Conservation (phyloP, 148 eudicot genomes). For the Cornus suecica region DNA sequence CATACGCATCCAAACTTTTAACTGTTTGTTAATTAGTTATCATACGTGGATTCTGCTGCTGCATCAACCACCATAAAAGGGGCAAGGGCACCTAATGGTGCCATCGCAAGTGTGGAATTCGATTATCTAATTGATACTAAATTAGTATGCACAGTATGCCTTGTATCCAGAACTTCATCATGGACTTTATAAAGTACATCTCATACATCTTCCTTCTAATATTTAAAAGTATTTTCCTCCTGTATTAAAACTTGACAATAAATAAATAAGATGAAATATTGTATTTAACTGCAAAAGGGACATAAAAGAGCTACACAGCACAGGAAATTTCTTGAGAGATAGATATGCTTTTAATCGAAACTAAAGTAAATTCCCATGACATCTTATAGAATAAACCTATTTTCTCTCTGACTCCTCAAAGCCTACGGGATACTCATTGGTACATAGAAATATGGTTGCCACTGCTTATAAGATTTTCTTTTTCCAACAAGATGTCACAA, state of each 20-base stretch:
- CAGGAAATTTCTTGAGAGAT: not conserved
- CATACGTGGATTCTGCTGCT: not conserved
- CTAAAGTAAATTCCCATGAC: no score
- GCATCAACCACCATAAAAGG: not conserved
- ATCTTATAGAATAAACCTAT: not conserved
- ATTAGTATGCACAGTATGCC: not conserved
- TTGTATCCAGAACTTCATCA: not conserved
- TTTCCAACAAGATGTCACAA: no score
- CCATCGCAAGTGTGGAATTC: not conserved
- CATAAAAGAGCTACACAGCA: not conserved
- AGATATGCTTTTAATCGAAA: no score
- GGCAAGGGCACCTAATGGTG: not conserved
- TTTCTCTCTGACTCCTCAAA: not conserved
- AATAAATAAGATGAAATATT: not conserved
- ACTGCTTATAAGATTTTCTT: no score
- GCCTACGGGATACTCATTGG: not conserved
- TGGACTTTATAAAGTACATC: not conserved
- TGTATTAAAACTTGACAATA: not conserved
- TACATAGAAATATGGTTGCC: not conserved
- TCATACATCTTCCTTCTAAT: not conserved
- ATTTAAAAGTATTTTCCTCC: not conserved
- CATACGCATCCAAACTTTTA: no score
- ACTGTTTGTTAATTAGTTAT: no score
- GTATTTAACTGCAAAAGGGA: not conserved
- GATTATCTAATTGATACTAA: no score